Percentiles rank a stretch among this genome's conserved stretches.
Conservation (phyloP, 768 basidiomycete genomes). For the Mycena sanguinolenta region DNA sequence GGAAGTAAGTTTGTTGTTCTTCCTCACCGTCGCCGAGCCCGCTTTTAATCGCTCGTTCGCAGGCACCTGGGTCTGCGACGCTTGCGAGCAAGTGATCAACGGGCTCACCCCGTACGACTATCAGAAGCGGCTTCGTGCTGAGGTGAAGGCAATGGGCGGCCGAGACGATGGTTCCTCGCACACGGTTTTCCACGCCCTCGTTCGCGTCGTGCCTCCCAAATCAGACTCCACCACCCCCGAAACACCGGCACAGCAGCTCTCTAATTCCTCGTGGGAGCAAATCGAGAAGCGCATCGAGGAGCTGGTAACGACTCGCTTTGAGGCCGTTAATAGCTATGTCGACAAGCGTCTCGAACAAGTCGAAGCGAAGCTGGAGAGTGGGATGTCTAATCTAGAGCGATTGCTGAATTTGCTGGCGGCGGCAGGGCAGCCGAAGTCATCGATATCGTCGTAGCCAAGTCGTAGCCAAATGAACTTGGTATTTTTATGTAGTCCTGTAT, state of each 20-base stretch:
- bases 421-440: background rate
- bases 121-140: conserved; percentile 14
- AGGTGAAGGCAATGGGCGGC: background rate
- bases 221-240: too few species aligned
- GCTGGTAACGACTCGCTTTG: conserved; percentile 17
- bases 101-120: conserved; percentile 15
- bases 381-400: conserved; percentile 23
- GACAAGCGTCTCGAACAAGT: conserved; percentile 14
- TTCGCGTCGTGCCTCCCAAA: background rate
- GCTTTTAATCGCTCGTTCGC: background rate
- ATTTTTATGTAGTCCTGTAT: too few species aligned
- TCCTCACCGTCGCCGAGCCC: too few species aligned
- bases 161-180: background rate
- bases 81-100: conserved; percentile 19
- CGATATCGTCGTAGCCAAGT: too few species aligned
- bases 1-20: background rate
- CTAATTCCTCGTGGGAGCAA: conserved; percentile 28
- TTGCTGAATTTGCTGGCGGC: conserved; percentile 9
- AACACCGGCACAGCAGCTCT: too few species aligned
- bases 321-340: conserved; percentile 14
- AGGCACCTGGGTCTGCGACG: conserved; percentile 28
- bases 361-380: conserved; percentile 15
- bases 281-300: conserved; percentile 19
- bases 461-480: background rate
- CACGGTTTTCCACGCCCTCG: conserved; percentile 13